Evolutionary conservation across 2,329 filamentous ascomycete genomes (phyloP).

Genomic region (Lachnellula willkommii): DNA sequence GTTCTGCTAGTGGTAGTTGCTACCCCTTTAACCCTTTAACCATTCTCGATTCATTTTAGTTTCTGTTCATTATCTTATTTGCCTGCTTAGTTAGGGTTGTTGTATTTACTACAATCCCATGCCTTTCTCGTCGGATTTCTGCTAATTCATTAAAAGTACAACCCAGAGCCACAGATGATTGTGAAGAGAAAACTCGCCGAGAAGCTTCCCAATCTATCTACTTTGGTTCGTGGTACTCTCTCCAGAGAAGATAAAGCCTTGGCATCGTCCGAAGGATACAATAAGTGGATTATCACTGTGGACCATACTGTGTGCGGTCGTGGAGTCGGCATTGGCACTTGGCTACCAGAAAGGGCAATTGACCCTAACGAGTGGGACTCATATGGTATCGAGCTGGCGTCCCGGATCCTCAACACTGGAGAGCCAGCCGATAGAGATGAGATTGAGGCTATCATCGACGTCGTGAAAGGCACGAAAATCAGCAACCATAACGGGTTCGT

Average conservation of each 20-base stretch:
- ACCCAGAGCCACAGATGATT: conserved; percentile 15
- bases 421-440: not conserved
- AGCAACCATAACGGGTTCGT: conserved; percentile 18
- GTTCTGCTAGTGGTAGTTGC: too few species aligned
- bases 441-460: conserved; percentile 12
- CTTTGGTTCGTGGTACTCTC: conserved; percentile 1
- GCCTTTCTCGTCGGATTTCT: too few species aligned
- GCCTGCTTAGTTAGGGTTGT: too few species aligned
- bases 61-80: too few species aligned
- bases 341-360: conserved; percentile 13
- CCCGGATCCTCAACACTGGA: conserved; percentile 14
- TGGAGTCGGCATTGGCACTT: conserved; percentile 17
- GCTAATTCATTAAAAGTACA: conserved; percentile 2
- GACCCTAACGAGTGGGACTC: conserved; percentile 20
- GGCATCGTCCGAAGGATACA: conserved; percentile 5
- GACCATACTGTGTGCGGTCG: conserved; percentile 21
- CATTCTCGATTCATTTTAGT: not conserved
- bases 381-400: conserved; percentile 22
- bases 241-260: not conserved
- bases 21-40: too few species aligned
- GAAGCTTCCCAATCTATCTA: conserved; percentile 1
- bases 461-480: conserved; percentile 2
- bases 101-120: too few species aligned
- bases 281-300: conserved; percentile 18
- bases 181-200: conserved; percentile 7